Percentiles rank a stretch among this genome's conserved stretches.
Conservation (phyloP, 1,139 yeast genomes). For the Casaregolazyma lundiana region DNA sequence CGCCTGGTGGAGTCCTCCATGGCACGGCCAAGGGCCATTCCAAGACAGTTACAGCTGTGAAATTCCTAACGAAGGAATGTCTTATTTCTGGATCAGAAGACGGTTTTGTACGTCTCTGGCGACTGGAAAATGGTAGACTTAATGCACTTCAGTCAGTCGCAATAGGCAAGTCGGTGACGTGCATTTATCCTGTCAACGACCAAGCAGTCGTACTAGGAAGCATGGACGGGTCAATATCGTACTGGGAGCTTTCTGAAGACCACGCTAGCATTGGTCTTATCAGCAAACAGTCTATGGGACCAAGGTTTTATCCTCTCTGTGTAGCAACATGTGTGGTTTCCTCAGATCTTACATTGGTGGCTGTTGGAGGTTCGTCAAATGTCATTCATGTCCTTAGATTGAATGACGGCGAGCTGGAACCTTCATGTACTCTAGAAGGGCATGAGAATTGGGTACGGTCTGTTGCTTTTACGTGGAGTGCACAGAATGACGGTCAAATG, state of each 20-base stretch:
- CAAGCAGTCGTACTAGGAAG: slow-evolving; percentile 1
- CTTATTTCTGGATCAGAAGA: slow-evolving; percentile 69
- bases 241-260: slow-evolving; percentile 41
- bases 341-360: slow-evolving; percentile 47
- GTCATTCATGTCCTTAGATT: slow-evolving; percentile 47
- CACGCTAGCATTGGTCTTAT: slow-evolving; percentile 8
- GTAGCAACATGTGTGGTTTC: slow-evolving; percentile 37
- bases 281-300: slow-evolving; percentile 20
- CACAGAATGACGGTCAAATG: slow-evolving; percentile 39
- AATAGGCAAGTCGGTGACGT: slow-evolving; percentile 43
- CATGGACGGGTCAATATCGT: slow-evolving; percentile 45
- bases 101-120: slow-evolving; percentile 58
- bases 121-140: slow-evolving; percentile 19
- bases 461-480: slow-evolving; percentile 48
- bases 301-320: slow-evolving; percentile 61
- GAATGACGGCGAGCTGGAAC: slow-evolving; percentile 26
- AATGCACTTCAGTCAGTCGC: not conserved
- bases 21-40: slow-evolving; percentile 31
- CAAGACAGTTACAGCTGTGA: slow-evolving; percentile 31
- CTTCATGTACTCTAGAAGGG: slow-evolving; percentile 61
- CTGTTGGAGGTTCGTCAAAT: slow-evolving; percentile 78
- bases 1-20: slow-evolving; percentile 45
- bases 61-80: slow-evolving; percentile 25
- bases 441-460: slow-evolving; percentile 94
- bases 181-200: slow-evolving; percentile 36